These are phyloP conservation scores for Monosporascus sp. DNA, from an alignment of 2,329 filamentous ascomycete species.

Conservation along the genomic window DNA sequence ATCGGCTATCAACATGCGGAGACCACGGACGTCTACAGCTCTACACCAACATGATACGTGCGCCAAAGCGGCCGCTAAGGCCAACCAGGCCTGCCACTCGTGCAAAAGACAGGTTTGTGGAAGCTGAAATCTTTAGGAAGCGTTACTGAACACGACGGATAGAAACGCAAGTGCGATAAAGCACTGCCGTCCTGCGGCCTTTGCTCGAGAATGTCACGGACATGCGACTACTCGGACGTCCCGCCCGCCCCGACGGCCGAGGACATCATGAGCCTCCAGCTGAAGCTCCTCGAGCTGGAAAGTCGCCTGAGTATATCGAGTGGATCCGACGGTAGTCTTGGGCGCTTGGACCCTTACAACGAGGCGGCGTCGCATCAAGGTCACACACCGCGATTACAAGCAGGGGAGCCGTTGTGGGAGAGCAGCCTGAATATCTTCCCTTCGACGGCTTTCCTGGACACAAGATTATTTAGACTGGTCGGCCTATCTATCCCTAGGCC, in stretches of 20 bases:
- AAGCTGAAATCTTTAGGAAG: neutral
- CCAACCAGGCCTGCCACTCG: neutral
- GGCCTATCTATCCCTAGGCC: constrained; percentile 34
- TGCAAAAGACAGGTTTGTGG: neutral
- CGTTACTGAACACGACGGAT: constrained; percentile 13
- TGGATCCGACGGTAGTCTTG: constrained; percentile 5
- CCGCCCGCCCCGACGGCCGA: constrained; percentile 31
- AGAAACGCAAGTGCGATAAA: constrained; percentile 51
- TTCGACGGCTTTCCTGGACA: constrained; percentile 38
- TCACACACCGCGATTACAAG: constrained; percentile 1
- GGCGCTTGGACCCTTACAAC: constrained; percentile 14
- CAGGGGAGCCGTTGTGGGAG: constrained; percentile 14
- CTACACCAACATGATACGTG: neutral
- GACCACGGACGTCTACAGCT: neutral
- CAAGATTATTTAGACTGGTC: constrained; percentile 31
- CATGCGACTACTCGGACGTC: constrained; percentile 36
- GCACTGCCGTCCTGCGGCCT: constrained; percentile 40
- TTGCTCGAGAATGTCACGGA: constrained; percentile 36
- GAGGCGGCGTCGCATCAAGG: constrained; percentile 15
- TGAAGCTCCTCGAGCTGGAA: constrained; percentile 34
- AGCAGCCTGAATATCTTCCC: constrained; percentile 31
- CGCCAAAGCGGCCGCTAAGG: neutral
- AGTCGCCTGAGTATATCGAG: constrained; percentile 23
- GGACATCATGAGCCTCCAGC: constrained; percentile 33
- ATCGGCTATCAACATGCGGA: neutral